Conservation (phyloP, 768 basidiomycete species). For the Leccinum imitatum region DNA sequence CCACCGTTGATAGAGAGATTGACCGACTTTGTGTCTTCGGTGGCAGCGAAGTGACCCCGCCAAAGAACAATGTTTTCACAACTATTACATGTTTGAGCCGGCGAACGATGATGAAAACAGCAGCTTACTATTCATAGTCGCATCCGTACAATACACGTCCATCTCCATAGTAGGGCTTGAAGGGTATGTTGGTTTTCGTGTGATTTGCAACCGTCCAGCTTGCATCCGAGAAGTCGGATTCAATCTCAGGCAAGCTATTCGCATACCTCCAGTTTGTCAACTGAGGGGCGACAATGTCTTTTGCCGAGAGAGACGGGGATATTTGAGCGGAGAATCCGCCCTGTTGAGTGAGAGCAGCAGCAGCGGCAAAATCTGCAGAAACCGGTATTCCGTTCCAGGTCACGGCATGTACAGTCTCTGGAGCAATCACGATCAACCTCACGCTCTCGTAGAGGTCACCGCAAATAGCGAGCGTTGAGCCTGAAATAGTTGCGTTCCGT, state of each 20-base stretch:
- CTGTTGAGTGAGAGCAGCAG: constrained; percentile 26
- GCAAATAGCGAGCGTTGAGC: constrained; percentile 52
- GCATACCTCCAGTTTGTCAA: constrained; percentile 72
- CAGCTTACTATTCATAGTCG: constrained; percentile 77
- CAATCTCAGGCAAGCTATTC: constrained; percentile 74
- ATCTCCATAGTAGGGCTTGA: constrained; percentile 69
- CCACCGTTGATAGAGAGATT: constrained; percentile 83
- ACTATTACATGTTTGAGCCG: constrained; percentile 36
- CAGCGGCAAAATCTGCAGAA: constrained; percentile 35
- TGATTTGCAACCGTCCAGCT: constrained; percentile 67
- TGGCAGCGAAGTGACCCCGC: constrained; percentile 76
- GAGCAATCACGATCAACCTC: constrained; percentile 62
- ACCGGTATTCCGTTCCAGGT: constrained; percentile 71
- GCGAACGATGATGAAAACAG: constrained; percentile 5
- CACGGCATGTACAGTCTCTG: constrained; percentile 48
- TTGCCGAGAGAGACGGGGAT: constrained; percentile 28
- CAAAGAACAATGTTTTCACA: constrained; percentile 82
- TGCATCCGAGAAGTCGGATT: constrained; percentile 54
- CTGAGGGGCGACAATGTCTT: constrained; percentile 42
- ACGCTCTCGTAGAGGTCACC: constrained; percentile 69
- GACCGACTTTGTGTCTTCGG: constrained; percentile 57
- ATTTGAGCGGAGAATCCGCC: constrained; percentile 55
- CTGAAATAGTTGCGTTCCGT: constrained; percentile 49
- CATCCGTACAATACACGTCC: constrained; percentile 81
- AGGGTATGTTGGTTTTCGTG: constrained; percentile 71